These are phyloP conservation scores for Stellera chamaejasme DNA, from an alignment of 345 rosid genomes.

Conservation along the genomic window DNA sequence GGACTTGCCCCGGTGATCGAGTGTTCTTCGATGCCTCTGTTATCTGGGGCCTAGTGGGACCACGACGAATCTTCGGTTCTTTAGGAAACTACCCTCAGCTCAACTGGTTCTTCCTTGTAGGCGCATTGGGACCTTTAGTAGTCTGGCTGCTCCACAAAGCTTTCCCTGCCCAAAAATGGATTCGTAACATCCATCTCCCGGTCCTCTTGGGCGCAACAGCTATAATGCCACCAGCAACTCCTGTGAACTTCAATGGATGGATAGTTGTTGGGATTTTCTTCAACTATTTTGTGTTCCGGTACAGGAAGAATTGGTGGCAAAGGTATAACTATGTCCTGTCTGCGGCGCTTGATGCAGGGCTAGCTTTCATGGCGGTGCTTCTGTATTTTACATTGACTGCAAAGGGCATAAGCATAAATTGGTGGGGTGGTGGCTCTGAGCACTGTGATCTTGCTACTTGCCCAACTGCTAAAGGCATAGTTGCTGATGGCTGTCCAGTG, in stretches of 20 bases:
- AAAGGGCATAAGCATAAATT: slow-evolving; percentile 17
- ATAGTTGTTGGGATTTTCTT: slow-evolving; percentile 33
- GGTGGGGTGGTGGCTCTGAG: slow-evolving; percentile 52
- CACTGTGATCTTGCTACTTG: slow-evolving; percentile 42
- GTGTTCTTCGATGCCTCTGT: slow-evolving; percentile 58
- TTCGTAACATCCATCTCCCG: slow-evolving; percentile 40
- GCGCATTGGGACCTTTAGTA: slow-evolving; percentile 34
- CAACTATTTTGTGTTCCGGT: slow-evolving; percentile 39
- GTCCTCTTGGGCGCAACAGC: slow-evolving; percentile 47
- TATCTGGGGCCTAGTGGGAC: slow-evolving; percentile 56
- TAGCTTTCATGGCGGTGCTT: slow-evolving; percentile 53
- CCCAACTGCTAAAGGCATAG: slow-evolving; percentile 46
- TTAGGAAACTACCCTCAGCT: slow-evolving; percentile 39
- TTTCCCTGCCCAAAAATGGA: slow-evolving; percentile 40
- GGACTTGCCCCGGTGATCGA: slow-evolving; percentile 52
- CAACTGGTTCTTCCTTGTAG: slow-evolving; percentile 56
- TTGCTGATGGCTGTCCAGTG: slow-evolving; percentile 41
- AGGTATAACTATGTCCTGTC: slow-evolving; percentile 56
- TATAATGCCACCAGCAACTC: slow-evolving; percentile 46
- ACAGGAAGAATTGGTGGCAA: slow-evolving; percentile 50
- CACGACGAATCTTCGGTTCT: slow-evolving; percentile 38
- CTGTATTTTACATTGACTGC: slow-evolving; percentile 40
- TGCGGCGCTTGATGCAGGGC: slow-evolving; percentile 49
- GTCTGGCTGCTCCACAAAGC: slow-evolving; percentile 41
- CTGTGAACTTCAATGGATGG: slow-evolving; percentile 50